Conservation (phyloP, 345 rosid species). For the Microcos paniculata region DNA sequence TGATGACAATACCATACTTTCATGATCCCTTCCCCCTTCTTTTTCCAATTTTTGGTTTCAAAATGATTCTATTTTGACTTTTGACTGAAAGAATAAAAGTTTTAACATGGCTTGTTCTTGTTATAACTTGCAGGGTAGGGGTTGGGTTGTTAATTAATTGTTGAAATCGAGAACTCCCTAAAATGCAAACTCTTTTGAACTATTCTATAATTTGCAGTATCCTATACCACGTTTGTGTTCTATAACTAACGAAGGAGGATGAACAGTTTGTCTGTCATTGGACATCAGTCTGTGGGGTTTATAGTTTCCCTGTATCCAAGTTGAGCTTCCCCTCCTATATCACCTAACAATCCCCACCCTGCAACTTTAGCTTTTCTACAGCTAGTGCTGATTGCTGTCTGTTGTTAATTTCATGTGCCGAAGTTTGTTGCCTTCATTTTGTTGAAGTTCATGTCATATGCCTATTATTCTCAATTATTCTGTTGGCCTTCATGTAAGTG, state of each 20-base stretch:
- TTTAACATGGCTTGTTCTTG: background rate
- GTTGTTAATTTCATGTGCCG: background rate
- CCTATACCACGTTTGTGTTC: background rate
- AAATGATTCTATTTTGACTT: background rate
- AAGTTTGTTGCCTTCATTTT: conserved; percentile 2
- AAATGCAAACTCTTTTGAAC: background rate
- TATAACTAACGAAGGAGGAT: background rate
- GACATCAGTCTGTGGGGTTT: background rate
- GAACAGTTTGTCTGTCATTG: background rate
- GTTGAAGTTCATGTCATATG: background rate
- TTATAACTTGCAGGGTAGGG: background rate
- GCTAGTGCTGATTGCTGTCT: background rate
- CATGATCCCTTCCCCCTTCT: background rate
- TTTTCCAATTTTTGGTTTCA: background rate
- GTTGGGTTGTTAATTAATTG: background rate
- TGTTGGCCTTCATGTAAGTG: background rate
- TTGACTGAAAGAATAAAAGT: background rate
- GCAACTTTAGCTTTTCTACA: background rate
- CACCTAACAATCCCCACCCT: no score
- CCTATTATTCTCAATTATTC: background rate
- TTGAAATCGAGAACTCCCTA: background rate
- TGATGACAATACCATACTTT: background rate
- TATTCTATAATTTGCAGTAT: background rate
- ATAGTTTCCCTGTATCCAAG: background rate
- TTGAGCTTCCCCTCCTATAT: background rate